A percentile compares a stretch with the other conserved stretches of the same genome.
Conservation (phyloP, 1,139 yeast genomes). For the Lodderomyces parapsilosis region DNA sequence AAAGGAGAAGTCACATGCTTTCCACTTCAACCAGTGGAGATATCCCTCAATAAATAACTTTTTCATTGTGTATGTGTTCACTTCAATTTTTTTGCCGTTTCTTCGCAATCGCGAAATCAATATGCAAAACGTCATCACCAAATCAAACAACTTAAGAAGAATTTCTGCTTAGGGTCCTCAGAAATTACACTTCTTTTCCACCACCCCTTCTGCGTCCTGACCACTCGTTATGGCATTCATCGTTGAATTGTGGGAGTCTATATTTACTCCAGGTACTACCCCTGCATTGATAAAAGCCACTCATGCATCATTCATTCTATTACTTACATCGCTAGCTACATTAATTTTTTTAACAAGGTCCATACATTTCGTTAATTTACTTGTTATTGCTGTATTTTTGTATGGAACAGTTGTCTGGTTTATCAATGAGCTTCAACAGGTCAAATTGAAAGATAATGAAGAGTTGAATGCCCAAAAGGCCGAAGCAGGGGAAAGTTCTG, state of each 20-base stretch:
- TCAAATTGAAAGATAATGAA: slow-evolving; percentile 33
- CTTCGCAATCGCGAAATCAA: no score
- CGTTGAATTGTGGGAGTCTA: slow-evolving; percentile 81
- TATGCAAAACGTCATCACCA: no score
- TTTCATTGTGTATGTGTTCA: no score
- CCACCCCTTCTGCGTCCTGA: not conserved
- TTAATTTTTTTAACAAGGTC: slow-evolving; percentile 65
- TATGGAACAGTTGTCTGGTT: slow-evolving; percentile 91
- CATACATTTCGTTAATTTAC: slow-evolving; percentile 74
- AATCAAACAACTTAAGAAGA: no score
- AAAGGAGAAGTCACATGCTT: no score
- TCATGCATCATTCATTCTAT: slow-evolving; percentile 31
- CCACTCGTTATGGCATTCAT: slow-evolving; percentile 35
- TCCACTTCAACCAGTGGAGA: no score
- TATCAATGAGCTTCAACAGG: slow-evolving; percentile 61
- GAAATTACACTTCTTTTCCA: slow-evolving; percentile 12
- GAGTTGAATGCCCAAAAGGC: slow-evolving; percentile 17
- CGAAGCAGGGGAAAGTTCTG: slow-evolving; percentile 6
- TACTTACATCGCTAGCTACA: slow-evolving; percentile 46
- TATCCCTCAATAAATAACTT: no score
- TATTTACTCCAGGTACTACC: slow-evolving; percentile 91
- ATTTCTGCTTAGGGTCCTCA: no score
- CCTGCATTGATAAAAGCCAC: slow-evolving; percentile 80
- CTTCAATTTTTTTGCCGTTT: no score
- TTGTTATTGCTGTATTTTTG: slow-evolving; percentile 64